Evolutionary conservation across 768 basidiomycete species (phyloP).

Genomic region (Mycena rebaudengoi): DNA sequence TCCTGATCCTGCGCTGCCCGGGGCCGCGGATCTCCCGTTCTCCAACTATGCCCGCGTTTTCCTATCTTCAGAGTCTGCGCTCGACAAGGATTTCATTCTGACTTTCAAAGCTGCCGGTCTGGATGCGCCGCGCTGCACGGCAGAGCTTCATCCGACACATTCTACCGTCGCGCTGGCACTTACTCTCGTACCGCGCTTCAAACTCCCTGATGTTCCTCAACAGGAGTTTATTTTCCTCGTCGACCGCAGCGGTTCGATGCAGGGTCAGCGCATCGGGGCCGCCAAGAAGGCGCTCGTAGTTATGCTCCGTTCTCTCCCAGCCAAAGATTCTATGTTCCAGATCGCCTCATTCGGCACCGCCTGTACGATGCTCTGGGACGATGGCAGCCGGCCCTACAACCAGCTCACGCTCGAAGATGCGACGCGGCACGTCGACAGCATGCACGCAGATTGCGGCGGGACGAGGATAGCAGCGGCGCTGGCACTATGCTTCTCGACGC

Average conservation of each 20-base stretch:
- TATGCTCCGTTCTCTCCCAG: constrained; percentile 48
- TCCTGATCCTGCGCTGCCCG: constrained; percentile 20
- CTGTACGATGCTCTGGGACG: constrained; percentile 38
- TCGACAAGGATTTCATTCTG: constrained; percentile 51
- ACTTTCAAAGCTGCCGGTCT: constrained; percentile 47
- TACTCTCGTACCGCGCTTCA: constrained; percentile 52
- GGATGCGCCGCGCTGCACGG: constrained; percentile 53
- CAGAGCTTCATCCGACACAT: constrained; percentile 34
- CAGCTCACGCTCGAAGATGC: constrained; percentile 36
- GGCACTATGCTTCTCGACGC: constrained; percentile 33
- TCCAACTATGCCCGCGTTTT: constrained; percentile 22
- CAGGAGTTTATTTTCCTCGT: constrained; percentile 60
- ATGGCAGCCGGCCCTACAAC: constrained; percentile 31
- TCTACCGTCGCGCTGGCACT: constrained; percentile 47
- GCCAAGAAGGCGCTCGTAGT: constrained; percentile 48
- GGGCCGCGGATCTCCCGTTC: constrained; percentile 18
- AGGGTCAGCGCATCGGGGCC: constrained; percentile 35
- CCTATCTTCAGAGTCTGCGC: constrained; percentile 12
- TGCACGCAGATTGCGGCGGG: constrained; percentile 49
- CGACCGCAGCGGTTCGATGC: constrained; percentile 56
- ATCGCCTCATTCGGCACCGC: constrained; percentile 49
- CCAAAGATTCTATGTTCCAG: constrained; percentile 47
- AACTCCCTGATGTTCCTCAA: constrained; percentile 38
- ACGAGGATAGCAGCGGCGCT: constrained; percentile 50
- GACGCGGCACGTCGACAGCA: constrained; percentile 31